Conservation (phyloP, 2,329 filamentous ascomycete species). For the Penicillium verrucosum region DNA sequence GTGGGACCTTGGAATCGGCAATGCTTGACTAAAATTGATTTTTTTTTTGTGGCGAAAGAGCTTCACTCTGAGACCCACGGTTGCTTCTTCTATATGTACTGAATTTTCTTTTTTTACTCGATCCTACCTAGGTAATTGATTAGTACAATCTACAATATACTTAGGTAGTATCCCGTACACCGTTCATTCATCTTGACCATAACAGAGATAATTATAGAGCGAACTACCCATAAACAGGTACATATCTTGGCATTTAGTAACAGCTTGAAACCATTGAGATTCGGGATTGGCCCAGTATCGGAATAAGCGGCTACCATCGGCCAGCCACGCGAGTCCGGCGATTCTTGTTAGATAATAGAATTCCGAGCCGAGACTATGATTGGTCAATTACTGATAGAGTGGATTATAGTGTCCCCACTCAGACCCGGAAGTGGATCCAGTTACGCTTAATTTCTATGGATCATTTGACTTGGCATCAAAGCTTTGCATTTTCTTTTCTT, state of each 20-base stretch:
- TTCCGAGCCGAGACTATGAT: slow-evolving; percentile 6
- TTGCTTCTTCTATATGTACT: neutral
- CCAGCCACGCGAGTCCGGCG: slow-evolving; percentile 7
- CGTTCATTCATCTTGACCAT: neutral
- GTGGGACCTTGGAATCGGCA: neutral
- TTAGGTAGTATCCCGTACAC: neutral
- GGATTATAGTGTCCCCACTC: slow-evolving; percentile 1
- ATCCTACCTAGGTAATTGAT: neutral
- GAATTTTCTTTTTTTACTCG: neutral
- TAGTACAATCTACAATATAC: neutral
- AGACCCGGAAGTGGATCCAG: slow-evolving; percentile 8
- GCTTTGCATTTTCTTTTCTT: neutral
- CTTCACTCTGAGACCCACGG: slow-evolving; percentile 8
- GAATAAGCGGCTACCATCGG: slow-evolving; percentile 15
- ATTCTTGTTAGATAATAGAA: slow-evolving; percentile 21
- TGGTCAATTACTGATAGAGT: neutral
- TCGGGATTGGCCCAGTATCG: neutral
- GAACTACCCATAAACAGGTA: neutral
- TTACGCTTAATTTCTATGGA: slow-evolving; percentile 18
- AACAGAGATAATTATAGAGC: neutral
- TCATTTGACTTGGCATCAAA: slow-evolving; percentile 9
- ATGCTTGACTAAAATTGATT: neutral
- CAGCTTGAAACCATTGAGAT: slow-evolving; percentile 1
- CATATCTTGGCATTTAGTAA: slow-evolving; percentile 9
- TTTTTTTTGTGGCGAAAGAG: slow-evolving; percentile 6